Percentiles rank a stretch among this genome's conserved stretches.
phyloP scores from a whole-genome alignment of 169 alveolate species.

The Perkinsus chesapeaki region DNA sequence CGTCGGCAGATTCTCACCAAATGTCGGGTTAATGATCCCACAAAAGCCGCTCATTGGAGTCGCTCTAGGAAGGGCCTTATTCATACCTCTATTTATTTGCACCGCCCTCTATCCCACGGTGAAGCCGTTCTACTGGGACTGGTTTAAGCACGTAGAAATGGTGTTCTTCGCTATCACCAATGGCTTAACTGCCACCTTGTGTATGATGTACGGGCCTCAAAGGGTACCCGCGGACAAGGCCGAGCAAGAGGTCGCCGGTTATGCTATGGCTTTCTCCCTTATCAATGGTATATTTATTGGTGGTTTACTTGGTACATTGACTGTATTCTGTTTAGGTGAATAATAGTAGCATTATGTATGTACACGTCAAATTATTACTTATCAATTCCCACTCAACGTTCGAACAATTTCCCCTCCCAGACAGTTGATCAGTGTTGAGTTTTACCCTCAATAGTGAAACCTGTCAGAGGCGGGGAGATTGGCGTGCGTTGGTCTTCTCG shows the following conservation, averaged over 20 bases:
- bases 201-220: neutral
- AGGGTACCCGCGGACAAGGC: neutral
- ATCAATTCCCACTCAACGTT: neutral
- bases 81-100: neutral
- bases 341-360: neutral
- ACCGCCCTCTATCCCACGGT: neutral
- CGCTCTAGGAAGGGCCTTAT: neutral
- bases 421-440: no score
- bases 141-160: neutral
- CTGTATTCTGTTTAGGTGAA: neutral
- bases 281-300: neutral
- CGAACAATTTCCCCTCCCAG: neutral
- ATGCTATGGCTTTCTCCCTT: neutral
- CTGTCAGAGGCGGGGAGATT: no score
- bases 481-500: no score
- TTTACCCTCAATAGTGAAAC: no score
- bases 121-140: neutral
- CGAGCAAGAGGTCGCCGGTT: neutral
- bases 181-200: neutral
- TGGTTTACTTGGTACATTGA: neutral
- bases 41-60: neutral
- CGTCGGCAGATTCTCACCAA: neutral
- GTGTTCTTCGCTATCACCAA: neutral
- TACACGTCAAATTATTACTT: neutral
- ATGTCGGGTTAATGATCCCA: neutral